A percentile compares a stretch with the other conserved stretches of the same genome.
Evolutionary conservation across 176 grass and related monocot genomes (phyloP).

Genomic region (Oryza meyeriana): DNA sequence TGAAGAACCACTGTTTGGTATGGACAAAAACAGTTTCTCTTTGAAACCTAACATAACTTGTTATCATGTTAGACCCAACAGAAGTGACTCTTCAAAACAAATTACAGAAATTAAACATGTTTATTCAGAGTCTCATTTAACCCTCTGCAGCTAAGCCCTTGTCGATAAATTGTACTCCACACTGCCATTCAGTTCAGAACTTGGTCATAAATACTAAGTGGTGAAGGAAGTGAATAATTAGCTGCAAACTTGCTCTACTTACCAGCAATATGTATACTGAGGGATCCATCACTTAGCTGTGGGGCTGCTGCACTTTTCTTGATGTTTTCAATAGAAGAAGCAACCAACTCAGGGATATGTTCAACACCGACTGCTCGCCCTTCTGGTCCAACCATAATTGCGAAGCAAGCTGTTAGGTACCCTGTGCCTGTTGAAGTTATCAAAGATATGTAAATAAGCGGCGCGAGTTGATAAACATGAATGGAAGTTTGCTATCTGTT

Average conservation of each 20-base stretch:
- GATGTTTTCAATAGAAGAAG: slow-evolving; percentile 69
- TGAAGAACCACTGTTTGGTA: background rate
- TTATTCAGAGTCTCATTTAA: background rate
- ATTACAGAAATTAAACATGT: background rate
- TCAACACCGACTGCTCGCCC: slow-evolving; percentile 63
- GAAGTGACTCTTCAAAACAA: background rate
- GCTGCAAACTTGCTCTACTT: background rate
- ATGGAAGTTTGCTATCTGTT: background rate
- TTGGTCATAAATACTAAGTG: slow-evolving; percentile 1
- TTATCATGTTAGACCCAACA: background rate
- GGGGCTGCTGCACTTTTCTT: slow-evolving; percentile 60
- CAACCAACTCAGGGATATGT: slow-evolving; percentile 78
- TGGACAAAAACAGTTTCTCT: background rate
- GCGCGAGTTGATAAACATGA: background rate
- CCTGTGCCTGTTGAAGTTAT: slow-evolving; percentile 52
- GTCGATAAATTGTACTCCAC: background rate
- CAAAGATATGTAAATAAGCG: background rate
- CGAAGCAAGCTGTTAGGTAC: slow-evolving; percentile 74
- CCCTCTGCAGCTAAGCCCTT: background rate
- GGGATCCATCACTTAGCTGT: slow-evolving; percentile 57
- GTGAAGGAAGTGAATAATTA: background rate
- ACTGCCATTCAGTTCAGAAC: background rate
- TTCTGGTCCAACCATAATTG: slow-evolving; percentile 66
- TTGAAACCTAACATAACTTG: background rate
- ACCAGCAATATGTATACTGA: slow-evolving; percentile 58